Conservation (phyloP, 768 basidiomycete genomes). For the Rubroboletus pulcherrimus region DNA sequence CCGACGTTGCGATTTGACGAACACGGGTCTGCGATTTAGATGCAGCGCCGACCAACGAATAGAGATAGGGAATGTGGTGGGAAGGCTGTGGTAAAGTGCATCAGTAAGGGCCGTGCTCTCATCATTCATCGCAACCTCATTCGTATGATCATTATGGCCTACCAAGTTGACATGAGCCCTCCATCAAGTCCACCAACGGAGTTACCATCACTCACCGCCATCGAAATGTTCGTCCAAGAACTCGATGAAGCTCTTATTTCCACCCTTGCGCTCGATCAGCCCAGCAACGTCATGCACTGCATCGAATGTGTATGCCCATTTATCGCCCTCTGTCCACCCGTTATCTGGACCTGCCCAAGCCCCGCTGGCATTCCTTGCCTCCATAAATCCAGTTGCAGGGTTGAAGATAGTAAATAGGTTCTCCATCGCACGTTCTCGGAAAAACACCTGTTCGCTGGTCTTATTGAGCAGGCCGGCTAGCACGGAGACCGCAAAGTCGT, state of each 20-base stretch:
- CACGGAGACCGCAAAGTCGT: slow-evolving; percentile 70
- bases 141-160: slow-evolving; percentile 80
- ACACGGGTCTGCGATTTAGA: slow-evolving; percentile 70
- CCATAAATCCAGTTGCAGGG: slow-evolving; percentile 68
- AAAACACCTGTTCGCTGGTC: slow-evolving; percentile 44
- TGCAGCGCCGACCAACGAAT: slow-evolving; percentile 67
- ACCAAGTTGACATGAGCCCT: slow-evolving; percentile 16
- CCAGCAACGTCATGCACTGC: slow-evolving; percentile 68
- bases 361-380: slow-evolving; percentile 66
- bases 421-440: slow-evolving; percentile 52
- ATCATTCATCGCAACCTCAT: slow-evolving; percentile 45
- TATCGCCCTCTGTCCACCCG: slow-evolving; percentile 84
- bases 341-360: slow-evolving; percentile 66
- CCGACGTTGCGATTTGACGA: slow-evolving; percentile 54
- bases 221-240: slow-evolving; percentile 60
- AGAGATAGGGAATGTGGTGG: slow-evolving; percentile 84
- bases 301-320: slow-evolving; percentile 76
- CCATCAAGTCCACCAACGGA: neutral
- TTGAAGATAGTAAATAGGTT: slow-evolving; percentile 69
- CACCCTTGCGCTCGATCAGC: slow-evolving; percentile 61
- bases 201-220: slow-evolving; percentile 34
- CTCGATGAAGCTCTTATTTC: slow-evolving; percentile 57
- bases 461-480: slow-evolving; percentile 56
- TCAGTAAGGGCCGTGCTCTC: slow-evolving; percentile 2
- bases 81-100: slow-evolving; percentile 51